These are phyloP conservation scores for Cordyceps cicadae DNA, from an alignment of 2,329 filamentous ascomycete genomes.

Conservation along the genomic window DNA sequence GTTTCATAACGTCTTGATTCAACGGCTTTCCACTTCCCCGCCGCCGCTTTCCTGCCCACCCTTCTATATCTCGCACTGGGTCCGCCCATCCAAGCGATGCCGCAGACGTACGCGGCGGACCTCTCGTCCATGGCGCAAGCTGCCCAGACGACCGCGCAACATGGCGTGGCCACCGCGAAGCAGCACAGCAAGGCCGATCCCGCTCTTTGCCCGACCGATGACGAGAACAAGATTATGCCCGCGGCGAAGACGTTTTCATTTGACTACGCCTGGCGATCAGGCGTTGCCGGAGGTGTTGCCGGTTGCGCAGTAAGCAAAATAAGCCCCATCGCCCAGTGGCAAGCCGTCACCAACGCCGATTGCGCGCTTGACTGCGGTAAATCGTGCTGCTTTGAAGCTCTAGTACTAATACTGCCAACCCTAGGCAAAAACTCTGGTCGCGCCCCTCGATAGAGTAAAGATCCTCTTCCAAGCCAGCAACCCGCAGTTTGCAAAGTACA, in stretches of 20 bases:
- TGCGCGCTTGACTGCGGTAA: neutral
- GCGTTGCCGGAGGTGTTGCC: conserved; percentile 79
- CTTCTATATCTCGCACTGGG: neutral
- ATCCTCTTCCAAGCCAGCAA: conserved; percentile 97
- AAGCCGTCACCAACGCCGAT: neutral
- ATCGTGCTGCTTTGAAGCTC: too few relatives aligned
- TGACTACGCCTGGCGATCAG: conserved; percentile 77
- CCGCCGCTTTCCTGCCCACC: neutral
- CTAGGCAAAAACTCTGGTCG: conserved; percentile 90
- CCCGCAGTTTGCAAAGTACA: conserved; percentile 88
- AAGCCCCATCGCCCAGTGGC: neutral
- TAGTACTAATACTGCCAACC: neutral
- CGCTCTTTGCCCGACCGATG: conserved; percentile 41
- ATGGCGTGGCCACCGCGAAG: conserved; percentile 19
- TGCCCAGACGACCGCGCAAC: conserved; percentile 28
- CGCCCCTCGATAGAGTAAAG: conserved; percentile 93
- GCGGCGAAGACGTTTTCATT: conserved; percentile 54
- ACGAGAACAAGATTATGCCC: conserved; percentile 36
- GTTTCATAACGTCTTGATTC: neutral
- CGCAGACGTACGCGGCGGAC: conserved; percentile 40
- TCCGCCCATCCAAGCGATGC: conserved; percentile 16
- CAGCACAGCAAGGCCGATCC: conserved; percentile 27
- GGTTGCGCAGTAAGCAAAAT: conserved; percentile 70
- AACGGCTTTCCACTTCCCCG: neutral
- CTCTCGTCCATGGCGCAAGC: conserved; percentile 52